phyloP scores from a whole-genome alignment of 495 filamentous ascomycete species.

The Talaromyces stipitatus region DNA sequence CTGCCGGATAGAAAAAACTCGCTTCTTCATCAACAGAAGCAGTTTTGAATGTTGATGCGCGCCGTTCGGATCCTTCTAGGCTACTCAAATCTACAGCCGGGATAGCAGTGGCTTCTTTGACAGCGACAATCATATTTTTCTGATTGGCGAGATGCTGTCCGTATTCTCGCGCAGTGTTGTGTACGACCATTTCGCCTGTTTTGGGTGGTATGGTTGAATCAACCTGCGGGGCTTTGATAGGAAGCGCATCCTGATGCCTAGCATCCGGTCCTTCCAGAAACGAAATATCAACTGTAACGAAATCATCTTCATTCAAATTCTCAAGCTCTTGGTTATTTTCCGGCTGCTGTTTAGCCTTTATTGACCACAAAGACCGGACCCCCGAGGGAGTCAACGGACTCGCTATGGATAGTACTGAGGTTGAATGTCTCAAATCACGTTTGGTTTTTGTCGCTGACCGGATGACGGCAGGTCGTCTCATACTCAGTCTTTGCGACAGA shows the following conservation, averaged over 20 bases:
- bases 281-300: constrained; percentile 13
- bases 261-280: constrained; percentile 10
- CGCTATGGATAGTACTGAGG: constrained; percentile 6
- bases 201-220: background rate
- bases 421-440: constrained; percentile 12
- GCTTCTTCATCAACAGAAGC: constrained; percentile 9
- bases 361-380: constrained; percentile 6
- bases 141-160: constrained; percentile 9
- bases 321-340: constrained; percentile 9
- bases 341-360: background rate
- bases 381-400: constrained; percentile 2
- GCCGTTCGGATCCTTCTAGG: constrained; percentile 9
- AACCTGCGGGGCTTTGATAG: background rate
- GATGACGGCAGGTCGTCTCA: constrained; percentile 44
- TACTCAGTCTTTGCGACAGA: background rate
- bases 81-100: constrained; percentile 13
- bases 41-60: background rate
- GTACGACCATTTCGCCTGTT: background rate
- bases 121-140: constrained; percentile 11
- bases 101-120: constrained; percentile 6
- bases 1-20: constrained; percentile 41
- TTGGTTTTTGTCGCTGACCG: constrained; percentile 25
- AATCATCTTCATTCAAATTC: constrained; percentile 8
- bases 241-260: background rate
- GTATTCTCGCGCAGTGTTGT: constrained; percentile 6